Evolutionary conservation across 768 basidiomycete species (phyloP).

Genomic region (Boletellus ananas): DNA sequence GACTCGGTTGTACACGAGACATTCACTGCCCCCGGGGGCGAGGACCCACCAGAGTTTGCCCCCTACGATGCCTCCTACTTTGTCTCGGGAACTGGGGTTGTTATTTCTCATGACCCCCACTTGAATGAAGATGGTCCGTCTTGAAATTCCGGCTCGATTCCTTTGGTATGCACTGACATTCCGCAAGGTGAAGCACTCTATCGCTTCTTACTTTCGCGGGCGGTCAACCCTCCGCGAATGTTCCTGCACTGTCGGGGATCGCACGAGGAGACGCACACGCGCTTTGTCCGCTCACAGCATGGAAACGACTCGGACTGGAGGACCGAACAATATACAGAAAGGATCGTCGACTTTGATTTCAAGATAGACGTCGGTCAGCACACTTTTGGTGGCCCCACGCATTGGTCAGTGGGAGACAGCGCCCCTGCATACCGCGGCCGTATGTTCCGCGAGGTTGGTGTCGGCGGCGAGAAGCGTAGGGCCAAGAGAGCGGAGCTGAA

Average conservation of each 20-base stretch:
- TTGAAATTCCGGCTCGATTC: neutral
- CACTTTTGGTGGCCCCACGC: slow-evolving; percentile 38
- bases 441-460: slow-evolving; percentile 56
- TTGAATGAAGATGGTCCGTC: slow-evolving; percentile 59
- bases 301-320: slow-evolving; percentile 34
- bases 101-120: slow-evolving; percentile 69
- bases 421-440: slow-evolving; percentile 63
- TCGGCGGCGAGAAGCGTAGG: slow-evolving; percentile 33
- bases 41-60: slow-evolving; percentile 59
- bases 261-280: slow-evolving; percentile 51
- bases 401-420: slow-evolving; percentile 61
- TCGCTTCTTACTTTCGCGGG: slow-evolving; percentile 64
- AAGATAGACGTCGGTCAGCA: slow-evolving; percentile 49
- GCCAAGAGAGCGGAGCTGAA: slow-evolving; percentile 43
- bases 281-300: slow-evolving; percentile 37
- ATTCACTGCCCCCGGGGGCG: slow-evolving; percentile 31
- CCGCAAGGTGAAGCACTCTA: slow-evolving; percentile 63
- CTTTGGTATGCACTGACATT: slow-evolving; percentile 1
- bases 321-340: slow-evolving; percentile 54
- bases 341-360: slow-evolving; percentile 67
- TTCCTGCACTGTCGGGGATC: slow-evolving; percentile 50
- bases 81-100: slow-evolving; percentile 41
- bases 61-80: slow-evolving; percentile 64
- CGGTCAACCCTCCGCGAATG: slow-evolving; percentile 42
- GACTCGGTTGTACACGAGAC: slow-evolving; percentile 17